Percentiles rank a stretch among this genome's conserved stretches.
These are phyloP conservation scores for Drechslerella stenobrocha DNA, from an alignment of 2,329 filamentous ascomycete genomes.

Conservation along the genomic window DNA sequence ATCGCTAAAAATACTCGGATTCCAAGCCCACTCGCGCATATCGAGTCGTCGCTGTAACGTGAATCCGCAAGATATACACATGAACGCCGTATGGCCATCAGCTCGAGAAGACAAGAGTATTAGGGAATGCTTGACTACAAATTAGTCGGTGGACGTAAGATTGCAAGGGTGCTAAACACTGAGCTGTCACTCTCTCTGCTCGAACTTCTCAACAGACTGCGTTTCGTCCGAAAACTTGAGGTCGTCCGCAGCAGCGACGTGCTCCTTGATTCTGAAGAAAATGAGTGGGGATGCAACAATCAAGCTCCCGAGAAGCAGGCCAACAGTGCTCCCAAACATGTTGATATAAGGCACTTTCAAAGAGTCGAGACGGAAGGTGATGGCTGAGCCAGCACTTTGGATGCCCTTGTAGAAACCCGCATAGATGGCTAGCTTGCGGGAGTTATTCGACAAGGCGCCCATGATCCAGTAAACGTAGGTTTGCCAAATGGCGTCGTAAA, in stretches of 20 bases:
- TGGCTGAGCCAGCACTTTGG: constrained; percentile 80
- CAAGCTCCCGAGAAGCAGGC: constrained; percentile 71
- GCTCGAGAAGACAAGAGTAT: not conserved
- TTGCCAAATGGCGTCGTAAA: constrained; percentile 80
- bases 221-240: constrained; percentile 84
- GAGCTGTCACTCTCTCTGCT: constrained; percentile 30
- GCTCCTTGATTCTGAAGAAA: constrained; percentile 76
- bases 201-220: constrained; percentile 39
- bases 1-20: constrained; percentile 2
- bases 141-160: constrained; percentile 6
- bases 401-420: constrained; percentile 88
- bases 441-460: constrained; percentile 88
- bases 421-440: constrained; percentile 86
- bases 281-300: constrained; percentile 78
- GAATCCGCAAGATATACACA: not conserved
- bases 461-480: constrained; percentile 92
- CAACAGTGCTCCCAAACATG: constrained; percentile 77
- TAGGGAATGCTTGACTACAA: not conserved
- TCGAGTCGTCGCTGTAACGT: not conserved
- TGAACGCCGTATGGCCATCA: not conserved
- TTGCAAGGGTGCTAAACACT: not conserved
- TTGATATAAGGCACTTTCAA: constrained; percentile 67
- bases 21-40: not conserved
- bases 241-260: constrained; percentile 78
- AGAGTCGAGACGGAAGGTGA: constrained; percentile 72